Evolutionary conservation across 1,284 basidiomycete species (phyloP).

Genomic region (Puccinia novopanici): DNA sequence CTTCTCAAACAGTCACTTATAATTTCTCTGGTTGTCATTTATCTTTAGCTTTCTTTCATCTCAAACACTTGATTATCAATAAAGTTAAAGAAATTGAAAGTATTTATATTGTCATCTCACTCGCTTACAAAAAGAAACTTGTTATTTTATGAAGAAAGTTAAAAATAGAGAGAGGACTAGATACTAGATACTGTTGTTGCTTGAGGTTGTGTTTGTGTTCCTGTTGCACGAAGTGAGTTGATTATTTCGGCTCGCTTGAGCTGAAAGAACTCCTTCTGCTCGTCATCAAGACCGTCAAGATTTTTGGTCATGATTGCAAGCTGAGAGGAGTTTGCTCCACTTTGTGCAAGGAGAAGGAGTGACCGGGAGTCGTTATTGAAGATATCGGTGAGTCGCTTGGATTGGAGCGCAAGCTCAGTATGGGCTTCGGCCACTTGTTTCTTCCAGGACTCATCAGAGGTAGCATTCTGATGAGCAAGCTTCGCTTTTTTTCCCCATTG

Average conservation of each 20-base stretch:
- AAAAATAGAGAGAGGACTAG: too few species aligned
- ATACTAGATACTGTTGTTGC: neutral
- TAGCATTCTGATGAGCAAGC: neutral
- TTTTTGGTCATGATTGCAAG: neutral
- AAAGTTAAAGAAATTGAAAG: too few species aligned
- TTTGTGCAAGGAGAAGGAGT: neutral
- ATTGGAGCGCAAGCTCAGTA: neutral
- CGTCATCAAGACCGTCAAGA: too few species aligned
- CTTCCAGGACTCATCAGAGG: too few species aligned
- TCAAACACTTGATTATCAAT: too few species aligned
- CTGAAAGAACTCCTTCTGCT: neutral
- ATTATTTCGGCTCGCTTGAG: neutral
- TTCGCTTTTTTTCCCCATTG: neutral
- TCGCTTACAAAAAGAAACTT: neutral
- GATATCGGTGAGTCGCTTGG: neutral
- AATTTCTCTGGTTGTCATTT: too few species aligned
- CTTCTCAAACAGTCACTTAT: too few species aligned
- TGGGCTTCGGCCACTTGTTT: neutral
- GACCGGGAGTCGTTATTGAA: neutral
- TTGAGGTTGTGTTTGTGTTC: too few species aligned
- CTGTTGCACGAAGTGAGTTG: neutral
- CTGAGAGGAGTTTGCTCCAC: neutral
- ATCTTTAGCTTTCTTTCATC: too few species aligned
- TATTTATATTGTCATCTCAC: neutral
- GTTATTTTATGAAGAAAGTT: neutral